Evolutionary conservation across 2,329 filamentous ascomycete genomes (phyloP), one percentile per base, ranked within the genome.

Genomic region (Aspergillus costaricaensis): DNA sequence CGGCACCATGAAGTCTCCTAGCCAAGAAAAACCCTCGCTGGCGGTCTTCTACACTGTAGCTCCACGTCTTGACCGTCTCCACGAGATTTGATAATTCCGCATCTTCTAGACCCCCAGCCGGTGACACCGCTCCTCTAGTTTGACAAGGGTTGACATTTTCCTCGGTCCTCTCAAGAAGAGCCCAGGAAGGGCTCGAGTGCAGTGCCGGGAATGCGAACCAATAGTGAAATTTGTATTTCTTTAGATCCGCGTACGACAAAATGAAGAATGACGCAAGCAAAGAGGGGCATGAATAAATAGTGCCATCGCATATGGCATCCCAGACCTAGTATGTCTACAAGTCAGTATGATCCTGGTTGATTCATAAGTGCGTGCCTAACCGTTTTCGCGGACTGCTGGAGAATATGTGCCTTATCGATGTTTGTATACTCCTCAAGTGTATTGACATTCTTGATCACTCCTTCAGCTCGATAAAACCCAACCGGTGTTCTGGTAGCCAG

Each of bases 151-250:
- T 54, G 9, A 51, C 55, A 17, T 32, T 21, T 36, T 52, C 49
- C 25, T 57, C 70, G 5, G 73, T 68, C 4, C 64, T 53, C 27
- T 72, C 63, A 36, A 82, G 76, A 55, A 88, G 81, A 68, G 86
- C 88, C 95, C 95, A 99, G 27, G 84, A 82, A 1, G 92, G 91
- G 57, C 94, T 89, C 4, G 94, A 96, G 74, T 96, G 93, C 48
- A 99, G 83, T 15, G 94, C 92, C 1, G 95, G 95, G 71, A 96
- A 99, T 5, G 90, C 94, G 76, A 98, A 98, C 88, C 96, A 96
- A 78, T 98, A 98, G n/a, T 90, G 92, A 74, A 98, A 97, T 64
- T 89, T 91, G 80, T 98, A 98, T 73, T 96, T 97, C 77, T 99
- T 99, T 36, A 99, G 84, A 73, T 99, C 94, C 63, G 95, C 94